Evolutionary conservation across 2,329 filamentous ascomycete species (phyloP).

Genomic region (Trichoderma hamatum): DNA sequence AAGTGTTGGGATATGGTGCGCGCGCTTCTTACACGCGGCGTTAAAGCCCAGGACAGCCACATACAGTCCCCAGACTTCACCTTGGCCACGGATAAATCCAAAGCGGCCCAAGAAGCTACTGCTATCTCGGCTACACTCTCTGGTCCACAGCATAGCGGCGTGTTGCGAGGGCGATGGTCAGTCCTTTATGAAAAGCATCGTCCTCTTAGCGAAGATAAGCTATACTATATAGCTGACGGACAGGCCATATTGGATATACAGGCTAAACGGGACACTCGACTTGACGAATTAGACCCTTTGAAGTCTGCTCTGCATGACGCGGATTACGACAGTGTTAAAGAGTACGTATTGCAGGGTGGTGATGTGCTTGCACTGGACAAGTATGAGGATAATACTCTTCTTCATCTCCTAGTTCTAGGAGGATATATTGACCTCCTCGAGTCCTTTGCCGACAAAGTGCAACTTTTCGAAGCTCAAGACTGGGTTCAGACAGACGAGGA

Average conservation of each 20-base stretch:
- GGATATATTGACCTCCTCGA: background rate
- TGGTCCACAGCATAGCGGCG: background rate
- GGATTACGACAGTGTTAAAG: background rate
- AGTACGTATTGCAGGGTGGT: background rate
- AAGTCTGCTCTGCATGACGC: background rate
- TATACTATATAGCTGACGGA: background rate
- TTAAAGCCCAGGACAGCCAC: background rate
- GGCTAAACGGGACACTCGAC: background rate
- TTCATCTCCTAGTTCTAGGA: background rate
- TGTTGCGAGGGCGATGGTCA: background rate
- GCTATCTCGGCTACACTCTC: background rate
- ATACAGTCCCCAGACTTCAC: background rate
- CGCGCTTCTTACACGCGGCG: background rate
- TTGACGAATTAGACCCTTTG: background rate
- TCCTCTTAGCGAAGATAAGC: background rate
- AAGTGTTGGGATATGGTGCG: background rate
- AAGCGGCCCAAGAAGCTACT: background rate
- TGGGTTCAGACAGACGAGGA: background rate
- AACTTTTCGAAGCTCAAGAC: background rate
- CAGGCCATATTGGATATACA: background rate
- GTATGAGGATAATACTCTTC: background rate
- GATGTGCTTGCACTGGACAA: background rate
- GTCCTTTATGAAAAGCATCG: background rate
- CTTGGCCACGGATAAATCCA: background rate
- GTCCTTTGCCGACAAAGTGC: background rate